Percentiles rank a stretch among this genome's conserved stretches.
These are phyloP conservation scores for Jaminaea rosea DNA, from an alignment of 1,284 basidiomycete species.

Conservation along the genomic window DNA sequence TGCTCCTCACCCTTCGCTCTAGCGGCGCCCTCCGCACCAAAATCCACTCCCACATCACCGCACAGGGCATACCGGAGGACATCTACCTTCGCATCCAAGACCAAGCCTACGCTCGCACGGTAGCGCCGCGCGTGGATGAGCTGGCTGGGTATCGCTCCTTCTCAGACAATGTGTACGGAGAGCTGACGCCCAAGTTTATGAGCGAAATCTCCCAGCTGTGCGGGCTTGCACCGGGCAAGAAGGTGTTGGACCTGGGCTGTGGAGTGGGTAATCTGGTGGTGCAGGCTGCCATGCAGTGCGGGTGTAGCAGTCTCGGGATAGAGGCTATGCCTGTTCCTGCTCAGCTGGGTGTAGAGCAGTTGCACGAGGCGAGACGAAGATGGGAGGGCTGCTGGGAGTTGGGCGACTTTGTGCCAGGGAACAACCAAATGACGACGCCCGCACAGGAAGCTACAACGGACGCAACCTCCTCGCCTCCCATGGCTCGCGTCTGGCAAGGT, in stretches of 20 bases:
- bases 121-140: constrained; percentile 52
- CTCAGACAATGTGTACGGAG: constrained; percentile 48
- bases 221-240: constrained; percentile 38
- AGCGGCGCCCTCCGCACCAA: constrained; percentile 37
- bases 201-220: constrained; percentile 47
- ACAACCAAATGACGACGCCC: too few relatives aligned
- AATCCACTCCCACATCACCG: constrained; percentile 31
- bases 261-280: constrained; percentile 56
- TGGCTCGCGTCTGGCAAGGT: constrained; percentile 51
- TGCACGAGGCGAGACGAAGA: constrained; percentile 50
- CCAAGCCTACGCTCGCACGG: constrained; percentile 54
- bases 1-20: constrained; percentile 47
- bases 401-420: too few relatives aligned
- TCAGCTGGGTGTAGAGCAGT: constrained; percentile 50
- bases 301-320: constrained; percentile 51
- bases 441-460: too few relatives aligned
- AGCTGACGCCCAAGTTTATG: constrained; percentile 49
- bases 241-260: constrained; percentile 53
- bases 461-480: too few relatives aligned
- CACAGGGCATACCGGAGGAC: constrained; percentile 38
- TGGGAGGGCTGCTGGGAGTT: too few relatives aligned
- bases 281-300: constrained; percentile 54
- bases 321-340: constrained; percentile 53
- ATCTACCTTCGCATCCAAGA: constrained; percentile 53
- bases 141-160: constrained; percentile 51